A percentile compares a stretch with the other conserved stretches of the same genome.
These are phyloP conservation scores for Kluyveromyces dobzhanskii DNA, from an alignment of 805 yeast species.

Conservation along the genomic window DNA sequence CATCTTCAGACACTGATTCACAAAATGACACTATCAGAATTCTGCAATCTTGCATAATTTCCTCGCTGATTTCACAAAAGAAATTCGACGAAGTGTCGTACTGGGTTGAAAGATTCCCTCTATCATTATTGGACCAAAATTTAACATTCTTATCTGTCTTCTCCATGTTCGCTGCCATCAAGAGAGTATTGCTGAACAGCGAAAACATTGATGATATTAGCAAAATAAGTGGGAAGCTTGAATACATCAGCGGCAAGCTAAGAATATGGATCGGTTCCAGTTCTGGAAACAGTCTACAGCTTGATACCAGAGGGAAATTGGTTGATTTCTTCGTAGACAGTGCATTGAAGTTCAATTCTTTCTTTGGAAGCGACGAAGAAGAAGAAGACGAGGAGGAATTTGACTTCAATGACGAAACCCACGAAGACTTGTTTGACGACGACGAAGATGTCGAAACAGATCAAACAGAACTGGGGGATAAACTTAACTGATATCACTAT, in stretches of 20 bases:
- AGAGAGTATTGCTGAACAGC: neutral
- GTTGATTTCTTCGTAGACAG: conserved; percentile 23
- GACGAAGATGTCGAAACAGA: conserved; percentile 1
- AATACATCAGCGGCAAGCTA: conserved; percentile 24
- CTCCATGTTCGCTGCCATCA: neutral
- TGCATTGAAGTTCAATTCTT: conserved; percentile 9
- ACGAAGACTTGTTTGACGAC: conserved; percentile 12
- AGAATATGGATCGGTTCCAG: conserved; percentile 32
- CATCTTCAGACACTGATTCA: neutral
- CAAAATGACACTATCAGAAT: conserved; percentile 4
- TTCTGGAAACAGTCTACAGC: conserved; percentile 20
- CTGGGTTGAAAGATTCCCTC: conserved; percentile 19
- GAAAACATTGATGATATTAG: conserved; percentile 5
- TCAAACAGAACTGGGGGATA: neutral
- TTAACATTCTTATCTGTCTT: conserved; percentile 11
- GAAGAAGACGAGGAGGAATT: conserved; percentile 5
- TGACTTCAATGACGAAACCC: conserved; percentile 12
- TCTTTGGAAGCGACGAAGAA: conserved; percentile 1
- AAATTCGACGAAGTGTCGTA: conserved; percentile 17
- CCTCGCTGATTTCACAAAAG: conserved; percentile 18
- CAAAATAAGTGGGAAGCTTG: conserved; percentile 16
- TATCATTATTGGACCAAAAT: conserved; percentile 5
- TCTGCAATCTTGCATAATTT: conserved; percentile 18
- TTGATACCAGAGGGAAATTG: conserved; percentile 25
- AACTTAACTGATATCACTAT: conserved; percentile 2